These are phyloP conservation scores for Blastobotrys indianensis DNA, from an alignment of 1,139 yeast species.

Conservation along the genomic window DNA sequence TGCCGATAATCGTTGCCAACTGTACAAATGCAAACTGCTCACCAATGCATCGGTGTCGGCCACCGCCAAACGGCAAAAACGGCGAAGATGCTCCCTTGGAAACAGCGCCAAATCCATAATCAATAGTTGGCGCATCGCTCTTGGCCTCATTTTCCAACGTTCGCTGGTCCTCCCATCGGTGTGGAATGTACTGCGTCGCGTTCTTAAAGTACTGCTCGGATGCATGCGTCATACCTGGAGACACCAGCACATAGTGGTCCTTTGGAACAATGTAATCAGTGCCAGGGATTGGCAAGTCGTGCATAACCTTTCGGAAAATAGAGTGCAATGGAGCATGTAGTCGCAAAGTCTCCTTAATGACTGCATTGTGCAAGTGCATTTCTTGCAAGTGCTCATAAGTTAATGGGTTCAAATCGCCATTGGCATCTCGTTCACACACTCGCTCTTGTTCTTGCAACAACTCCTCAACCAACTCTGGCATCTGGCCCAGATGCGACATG, in stretches of 20 bases:
- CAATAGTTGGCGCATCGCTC: constrained; percentile 54
- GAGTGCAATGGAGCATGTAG: constrained; percentile 96
- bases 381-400: constrained; percentile 78
- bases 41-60: constrained; percentile 98
- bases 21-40: constrained; percentile 97
- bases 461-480: constrained; percentile 77
- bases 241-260: constrained; percentile 84
- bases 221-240: constrained; percentile 88
- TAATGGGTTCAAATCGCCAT: constrained; percentile 40
- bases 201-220: constrained; percentile 70
- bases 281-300: constrained; percentile 72
- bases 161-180: constrained; percentile 71
- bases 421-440: constrained; percentile 49
- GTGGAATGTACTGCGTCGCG: constrained; percentile 67
- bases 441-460: constrained; percentile 65
- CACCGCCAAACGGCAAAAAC: constrained; percentile 97
- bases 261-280: constrained; percentile 77
- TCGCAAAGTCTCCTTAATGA: constrained; percentile 88
- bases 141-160: constrained; percentile 35
- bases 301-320: constrained; percentile 83
- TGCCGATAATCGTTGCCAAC: constrained; percentile 76
- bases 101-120: constrained; percentile 93
- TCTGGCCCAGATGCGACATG: constrained; percentile 80
- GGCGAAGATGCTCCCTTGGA: constrained; percentile 95
- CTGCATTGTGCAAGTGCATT: constrained; percentile 73